Evolutionary conservation across 441 rosid species (phyloP).

Genomic region (Raphanus hybrid): DNA sequence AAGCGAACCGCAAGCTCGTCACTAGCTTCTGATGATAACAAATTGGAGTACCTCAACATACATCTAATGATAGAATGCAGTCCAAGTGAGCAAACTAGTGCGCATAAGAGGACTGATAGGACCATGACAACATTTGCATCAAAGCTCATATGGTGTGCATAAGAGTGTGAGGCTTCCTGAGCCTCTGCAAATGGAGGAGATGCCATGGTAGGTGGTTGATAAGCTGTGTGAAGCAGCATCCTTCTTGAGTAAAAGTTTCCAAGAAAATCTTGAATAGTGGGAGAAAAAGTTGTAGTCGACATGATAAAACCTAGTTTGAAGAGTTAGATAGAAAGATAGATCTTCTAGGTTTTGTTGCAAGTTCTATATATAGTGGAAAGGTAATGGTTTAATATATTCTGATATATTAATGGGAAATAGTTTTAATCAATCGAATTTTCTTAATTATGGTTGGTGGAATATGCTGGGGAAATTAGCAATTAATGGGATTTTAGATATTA

Average conservation of each 20-base stretch:
- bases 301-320: constrained; percentile 44
- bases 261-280: constrained; percentile 44
- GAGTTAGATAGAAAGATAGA: constrained; percentile 33
- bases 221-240: constrained; percentile 47
- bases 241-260: constrained; percentile 71
- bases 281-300: constrained; percentile 50
- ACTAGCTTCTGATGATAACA: constrained; percentile 28
- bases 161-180: constrained; percentile 33
- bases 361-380: constrained; percentile 52
- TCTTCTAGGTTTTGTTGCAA: constrained; percentile 41
- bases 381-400: constrained; percentile 34
- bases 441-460: constrained; percentile 46
- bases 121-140: constrained; percentile 56
- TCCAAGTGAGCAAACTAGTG: constrained; percentile 56
- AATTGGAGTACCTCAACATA: constrained; percentile 42
- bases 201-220: constrained; percentile 43
- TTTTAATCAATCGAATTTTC: constrained; percentile 24
- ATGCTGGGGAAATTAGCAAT: constrained; percentile 39
- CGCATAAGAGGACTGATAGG: constrained; percentile 58
- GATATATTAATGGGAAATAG: constrained; percentile 26
- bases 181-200: constrained; percentile 40
- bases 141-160: constrained; percentile 37
- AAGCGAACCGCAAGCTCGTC: constrained; percentile 41
- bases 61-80: constrained; percentile 53
- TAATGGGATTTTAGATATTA: constrained; percentile 2